Conservation (phyloP, 192 early-diverging fungal species). For the Podila verticillata region DNA sequence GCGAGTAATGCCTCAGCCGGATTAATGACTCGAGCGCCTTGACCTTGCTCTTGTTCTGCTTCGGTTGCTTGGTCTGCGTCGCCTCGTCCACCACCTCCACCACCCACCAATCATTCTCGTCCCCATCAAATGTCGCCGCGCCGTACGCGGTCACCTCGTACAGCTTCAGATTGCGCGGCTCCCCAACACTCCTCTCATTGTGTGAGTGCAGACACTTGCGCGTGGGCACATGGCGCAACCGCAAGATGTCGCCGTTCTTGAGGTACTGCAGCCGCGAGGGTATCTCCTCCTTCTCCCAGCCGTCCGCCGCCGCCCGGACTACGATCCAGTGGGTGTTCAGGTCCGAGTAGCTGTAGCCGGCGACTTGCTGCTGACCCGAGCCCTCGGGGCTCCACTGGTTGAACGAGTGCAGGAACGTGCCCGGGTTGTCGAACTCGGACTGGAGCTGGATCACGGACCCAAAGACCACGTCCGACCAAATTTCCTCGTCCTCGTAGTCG, state of each 20-base stretch:
- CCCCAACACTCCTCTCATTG: slow-evolving; percentile 45
- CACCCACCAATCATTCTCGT: slow-evolving; percentile 89
- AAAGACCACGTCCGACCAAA: slow-evolving; percentile 60
- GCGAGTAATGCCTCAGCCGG: slow-evolving; percentile 69
- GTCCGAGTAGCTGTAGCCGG: slow-evolving; percentile 71
- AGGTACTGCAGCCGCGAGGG: slow-evolving; percentile 55
- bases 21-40: slow-evolving; percentile 68
- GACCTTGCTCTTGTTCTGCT: slow-evolving; percentile 24
- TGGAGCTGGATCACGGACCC: slow-evolving; percentile 64
- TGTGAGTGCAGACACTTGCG: slow-evolving; percentile 70
- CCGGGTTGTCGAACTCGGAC: slow-evolving; percentile 48
- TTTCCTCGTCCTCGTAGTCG: slow-evolving; percentile 1
- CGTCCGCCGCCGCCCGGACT: slow-evolving; percentile 34
- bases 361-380: slow-evolving; percentile 74
- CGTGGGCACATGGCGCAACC: slow-evolving; percentile 74
- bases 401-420: slow-evolving; percentile 67
- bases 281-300: slow-evolving; percentile 20
- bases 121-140: slow-evolving; percentile 72
- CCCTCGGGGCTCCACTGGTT: slow-evolving; percentile 60
- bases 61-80: background rate
- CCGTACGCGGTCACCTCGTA: slow-evolving; percentile 61
- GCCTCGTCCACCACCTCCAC: slow-evolving; percentile 63
- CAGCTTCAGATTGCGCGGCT: background rate
- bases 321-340: slow-evolving; percentile 71
- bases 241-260: slow-evolving; percentile 76